A percentile compares a stretch with the other conserved stretches of the same genome.
Evolutionary conservation across 345 rosid species (phyloP).

Genomic region (Eucalyptus microcorys): DNA sequence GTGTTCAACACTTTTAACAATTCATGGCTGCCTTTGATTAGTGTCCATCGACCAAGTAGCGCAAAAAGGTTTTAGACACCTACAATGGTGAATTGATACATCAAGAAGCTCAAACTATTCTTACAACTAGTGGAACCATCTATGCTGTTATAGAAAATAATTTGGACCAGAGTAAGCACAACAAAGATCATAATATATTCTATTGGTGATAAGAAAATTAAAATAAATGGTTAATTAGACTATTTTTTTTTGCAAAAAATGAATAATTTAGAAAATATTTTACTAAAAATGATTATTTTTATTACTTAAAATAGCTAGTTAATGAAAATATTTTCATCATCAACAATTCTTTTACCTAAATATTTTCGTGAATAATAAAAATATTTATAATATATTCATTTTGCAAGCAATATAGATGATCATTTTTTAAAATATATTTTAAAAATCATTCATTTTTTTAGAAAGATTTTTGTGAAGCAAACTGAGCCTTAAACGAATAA

Average conservation of each 20-base stretch:
- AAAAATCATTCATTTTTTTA: no score
- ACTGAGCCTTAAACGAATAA: accelerated
- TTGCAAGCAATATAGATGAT: no score
- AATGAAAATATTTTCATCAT: background rate
- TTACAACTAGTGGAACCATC: background rate
- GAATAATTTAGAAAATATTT: background rate
- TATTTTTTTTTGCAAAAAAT: accelerated
- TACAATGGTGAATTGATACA: background rate
- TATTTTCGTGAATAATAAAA: accelerated
- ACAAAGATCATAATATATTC: background rate
- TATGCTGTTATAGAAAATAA: background rate
- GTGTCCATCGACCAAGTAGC: background rate
- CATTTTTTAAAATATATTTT: no score
- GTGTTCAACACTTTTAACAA: background rate
- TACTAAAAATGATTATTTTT: background rate
- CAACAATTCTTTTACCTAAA: no score
- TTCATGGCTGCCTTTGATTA: background rate
- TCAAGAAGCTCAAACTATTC: background rate
- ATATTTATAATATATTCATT: no score
- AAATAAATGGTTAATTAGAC: background rate
- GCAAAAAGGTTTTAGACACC: background rate
- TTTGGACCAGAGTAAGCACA: background rate
- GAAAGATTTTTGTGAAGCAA: background rate
- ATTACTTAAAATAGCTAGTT: background rate
- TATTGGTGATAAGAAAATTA: background rate